Percentiles rank a stretch among this genome's conserved stretches.
phyloP scores from a whole-genome alignment of 257 asterid genomes.

The Knoxia roxburghii region DNA sequence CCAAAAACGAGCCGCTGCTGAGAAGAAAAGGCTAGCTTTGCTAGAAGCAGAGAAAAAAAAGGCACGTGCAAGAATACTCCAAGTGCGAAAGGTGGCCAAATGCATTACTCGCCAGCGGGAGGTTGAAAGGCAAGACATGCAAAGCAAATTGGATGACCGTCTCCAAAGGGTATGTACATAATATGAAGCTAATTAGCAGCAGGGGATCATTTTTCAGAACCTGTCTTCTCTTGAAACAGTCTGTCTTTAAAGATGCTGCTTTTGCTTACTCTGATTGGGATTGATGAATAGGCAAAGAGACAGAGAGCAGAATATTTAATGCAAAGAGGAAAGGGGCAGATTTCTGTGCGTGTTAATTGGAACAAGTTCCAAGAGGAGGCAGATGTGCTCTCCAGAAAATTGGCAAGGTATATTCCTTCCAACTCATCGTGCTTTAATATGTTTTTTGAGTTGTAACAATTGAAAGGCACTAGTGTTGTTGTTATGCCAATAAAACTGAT shows the following conservation, averaged over 20 bases:
- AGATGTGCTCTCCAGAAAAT: conserved; percentile 58
- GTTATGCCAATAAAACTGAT: background rate
- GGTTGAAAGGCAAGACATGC: conserved; percentile 67
- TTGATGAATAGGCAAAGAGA: conserved; percentile 65
- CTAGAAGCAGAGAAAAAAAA: conserved; percentile 86
- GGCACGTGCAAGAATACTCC: conserved; percentile 66
- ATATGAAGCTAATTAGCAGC: background rate
- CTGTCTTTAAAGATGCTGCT: background rate
- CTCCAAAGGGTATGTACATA: conserved; percentile 60
- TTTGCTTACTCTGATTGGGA: conserved; percentile 8
- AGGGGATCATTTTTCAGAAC: background rate
- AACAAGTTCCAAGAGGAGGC: conserved; percentile 55
- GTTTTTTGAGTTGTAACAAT: background rate
- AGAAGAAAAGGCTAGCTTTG: conserved; percentile 68
- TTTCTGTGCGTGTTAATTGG: conserved; percentile 35
- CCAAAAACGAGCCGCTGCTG: conserved; percentile 95
- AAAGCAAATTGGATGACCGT: conserved; percentile 68
- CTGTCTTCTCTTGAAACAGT: background rate
- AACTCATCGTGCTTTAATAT: background rate
- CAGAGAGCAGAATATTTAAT: conserved; percentile 76
- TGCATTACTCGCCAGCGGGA: conserved; percentile 65
- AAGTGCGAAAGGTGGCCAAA: conserved; percentile 70
- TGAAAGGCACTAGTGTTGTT: background rate
- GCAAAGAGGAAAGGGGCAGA: conserved; percentile 65
- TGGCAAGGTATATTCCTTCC: conserved; percentile 49